Percentiles rank a stretch among this genome's conserved stretches.
Conservation (phyloP, 768 basidiomycete genomes). For the Xanthoconium purpureum region DNA sequence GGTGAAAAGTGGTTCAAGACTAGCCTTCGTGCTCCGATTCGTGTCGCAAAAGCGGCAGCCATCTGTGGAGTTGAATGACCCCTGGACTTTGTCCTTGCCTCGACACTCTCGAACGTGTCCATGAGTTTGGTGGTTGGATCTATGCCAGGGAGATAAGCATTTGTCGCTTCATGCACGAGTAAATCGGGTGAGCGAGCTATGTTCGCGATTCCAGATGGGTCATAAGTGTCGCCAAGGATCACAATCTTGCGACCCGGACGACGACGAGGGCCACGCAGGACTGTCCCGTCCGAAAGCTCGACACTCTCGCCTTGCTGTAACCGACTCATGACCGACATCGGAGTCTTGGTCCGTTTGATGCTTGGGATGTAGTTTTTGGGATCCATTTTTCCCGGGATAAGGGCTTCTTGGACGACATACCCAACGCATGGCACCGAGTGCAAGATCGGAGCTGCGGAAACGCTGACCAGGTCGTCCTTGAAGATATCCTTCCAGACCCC, state of each 20-base stretch:
- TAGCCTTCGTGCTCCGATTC: constrained; percentile 57
- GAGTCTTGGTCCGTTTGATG: constrained; percentile 65
- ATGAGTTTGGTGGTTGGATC: constrained; percentile 55
- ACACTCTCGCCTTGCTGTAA: constrained; percentile 66
- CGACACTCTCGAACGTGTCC: constrained; percentile 62
- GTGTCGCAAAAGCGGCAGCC: constrained; percentile 78
- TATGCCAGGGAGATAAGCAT: constrained; percentile 71
- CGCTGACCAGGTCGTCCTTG: constrained; percentile 50
- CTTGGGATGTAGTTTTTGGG: constrained; percentile 63
- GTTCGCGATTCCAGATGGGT: constrained; percentile 63
- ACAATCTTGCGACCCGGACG: constrained; percentile 72
- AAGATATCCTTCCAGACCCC: constrained; percentile 70
- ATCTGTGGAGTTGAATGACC: constrained; percentile 93
- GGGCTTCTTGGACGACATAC: constrained; percentile 68
- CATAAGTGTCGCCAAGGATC: constrained; percentile 82
- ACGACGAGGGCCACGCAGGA: constrained; percentile 63
- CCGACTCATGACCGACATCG: constrained; percentile 62
- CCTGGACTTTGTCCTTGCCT: constrained; percentile 62
- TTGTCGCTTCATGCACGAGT: constrained; percentile 87
- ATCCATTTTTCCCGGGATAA: constrained; percentile 75
- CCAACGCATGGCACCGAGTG: constrained; percentile 84
- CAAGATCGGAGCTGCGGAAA: constrained; percentile 73
- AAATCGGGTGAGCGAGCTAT: constrained; percentile 67
- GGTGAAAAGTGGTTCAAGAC: constrained; percentile 85
- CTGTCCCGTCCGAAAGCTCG: constrained; percentile 65